Evolutionary conservation across 371 early-diverging fungal species (phyloP).

Genomic region (Massospora cicadina): DNA sequence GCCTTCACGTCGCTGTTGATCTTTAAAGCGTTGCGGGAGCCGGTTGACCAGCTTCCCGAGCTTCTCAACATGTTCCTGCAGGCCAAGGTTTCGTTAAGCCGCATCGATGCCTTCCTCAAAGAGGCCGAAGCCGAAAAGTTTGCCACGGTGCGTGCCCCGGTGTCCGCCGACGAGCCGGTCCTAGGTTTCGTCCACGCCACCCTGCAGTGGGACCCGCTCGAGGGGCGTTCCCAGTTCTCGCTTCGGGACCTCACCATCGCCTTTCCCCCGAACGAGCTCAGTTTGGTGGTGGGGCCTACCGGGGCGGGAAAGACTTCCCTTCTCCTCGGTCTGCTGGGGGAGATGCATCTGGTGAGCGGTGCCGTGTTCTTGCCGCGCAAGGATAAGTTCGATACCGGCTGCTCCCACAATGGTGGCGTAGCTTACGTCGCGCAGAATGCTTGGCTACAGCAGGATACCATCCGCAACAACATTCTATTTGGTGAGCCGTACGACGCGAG

Average conservation of each 20-base stretch:
- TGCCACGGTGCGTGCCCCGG: slow-evolving; percentile 13
- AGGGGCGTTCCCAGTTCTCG: slow-evolving; percentile 20
- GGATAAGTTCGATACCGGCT: slow-evolving; percentile 13
- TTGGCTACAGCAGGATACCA: slow-evolving; percentile 71
- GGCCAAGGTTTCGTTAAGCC: slow-evolving; percentile 30
- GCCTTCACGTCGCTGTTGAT: slow-evolving; percentile 41
- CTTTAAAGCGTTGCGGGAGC: slow-evolving; percentile 31
- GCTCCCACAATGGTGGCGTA: slow-evolving; percentile 30
- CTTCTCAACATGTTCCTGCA: slow-evolving; percentile 26
- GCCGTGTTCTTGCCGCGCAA: slow-evolving; percentile 23
- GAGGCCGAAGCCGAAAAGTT: slow-evolving; percentile 24
- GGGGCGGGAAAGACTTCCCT: slow-evolving; percentile 47
- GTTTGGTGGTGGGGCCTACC: slow-evolving; percentile 38
- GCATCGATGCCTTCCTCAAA: slow-evolving; percentile 31
- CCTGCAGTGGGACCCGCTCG: slow-evolving; percentile 26
- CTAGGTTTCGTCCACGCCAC: slow-evolving; percentile 27
- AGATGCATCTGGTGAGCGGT: slow-evolving; percentile 32
- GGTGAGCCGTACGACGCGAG: slow-evolving; percentile 41
- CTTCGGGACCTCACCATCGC: slow-evolving; percentile 24
- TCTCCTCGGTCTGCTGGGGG: slow-evolving; percentile 44
- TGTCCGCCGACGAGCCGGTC: slow-evolving; percentile 14
- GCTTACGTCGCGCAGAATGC: slow-evolving; percentile 68
- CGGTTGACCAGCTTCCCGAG: slow-evolving; percentile 35
- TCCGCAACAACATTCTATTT: slow-evolving; percentile 73
- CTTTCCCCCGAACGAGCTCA: slow-evolving; percentile 37